Conservation (phyloP, 108 stramenopile species). For the Cylindrotheca closterium region DNA sequence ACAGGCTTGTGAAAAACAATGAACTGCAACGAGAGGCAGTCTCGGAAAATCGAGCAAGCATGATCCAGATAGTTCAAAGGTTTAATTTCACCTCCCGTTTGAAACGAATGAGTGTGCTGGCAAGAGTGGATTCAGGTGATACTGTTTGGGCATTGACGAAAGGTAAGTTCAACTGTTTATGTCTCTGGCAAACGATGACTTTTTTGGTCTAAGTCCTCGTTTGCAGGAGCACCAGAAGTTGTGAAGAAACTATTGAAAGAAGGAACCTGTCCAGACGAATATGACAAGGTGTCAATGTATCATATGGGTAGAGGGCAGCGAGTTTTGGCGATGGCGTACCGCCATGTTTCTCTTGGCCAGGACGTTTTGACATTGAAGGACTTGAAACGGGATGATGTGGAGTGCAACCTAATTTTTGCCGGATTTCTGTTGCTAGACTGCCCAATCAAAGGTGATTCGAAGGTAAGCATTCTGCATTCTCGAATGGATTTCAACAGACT, state of each 20-base stretch:
- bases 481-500: too few species aligned
- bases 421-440: slow-evolving; percentile 94
- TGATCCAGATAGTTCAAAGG: slow-evolving; percentile 56
- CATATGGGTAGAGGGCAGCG: slow-evolving; percentile 89
- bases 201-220: too few species aligned
- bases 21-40: slow-evolving; percentile 25
- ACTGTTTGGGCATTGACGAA: slow-evolving; percentile 71
- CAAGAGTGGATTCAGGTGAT: slow-evolving; percentile 29
- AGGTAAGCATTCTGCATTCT: background rate
- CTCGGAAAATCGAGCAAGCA: slow-evolving; percentile 6
- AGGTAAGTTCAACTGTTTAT: slow-evolving; percentile 57
- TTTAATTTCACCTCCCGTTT: slow-evolving; percentile 87
- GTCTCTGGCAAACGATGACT: too few species aligned
- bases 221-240: slow-evolving; percentile 83
- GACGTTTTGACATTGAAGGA: slow-evolving; percentile 22
- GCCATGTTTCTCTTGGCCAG: slow-evolving; percentile 25
- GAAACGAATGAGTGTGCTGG: slow-evolving; percentile 86
- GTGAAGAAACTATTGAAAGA: slow-evolving; percentile 66
- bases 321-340: slow-evolving; percentile 84
- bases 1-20: slow-evolving; percentile 54
- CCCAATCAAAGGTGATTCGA: slow-evolving; percentile 91
- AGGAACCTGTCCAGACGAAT: slow-evolving; percentile 63
- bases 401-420: slow-evolving; percentile 75
- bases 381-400: slow-evolving; percentile 51
- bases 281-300: slow-evolving; percentile 63